Evolutionary conservation across 495 filamentous ascomycete species (phyloP).

Genomic region (Bryoglossum gracile): DNA sequence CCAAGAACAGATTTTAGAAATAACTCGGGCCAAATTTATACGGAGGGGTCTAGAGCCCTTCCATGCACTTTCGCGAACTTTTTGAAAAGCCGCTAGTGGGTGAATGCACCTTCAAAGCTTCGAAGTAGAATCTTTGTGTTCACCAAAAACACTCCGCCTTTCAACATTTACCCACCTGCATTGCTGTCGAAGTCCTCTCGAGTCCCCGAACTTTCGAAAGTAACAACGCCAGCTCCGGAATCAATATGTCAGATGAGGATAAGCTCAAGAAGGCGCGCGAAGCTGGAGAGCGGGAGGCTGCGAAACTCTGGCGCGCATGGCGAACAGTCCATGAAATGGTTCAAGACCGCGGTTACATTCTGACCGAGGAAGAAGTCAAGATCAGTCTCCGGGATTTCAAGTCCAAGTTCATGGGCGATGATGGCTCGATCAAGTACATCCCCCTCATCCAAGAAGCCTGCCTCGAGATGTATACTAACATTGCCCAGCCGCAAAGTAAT

Average conservation of each 20-base stretch:
- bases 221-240: too few species aligned
- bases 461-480: slow-evolving; percentile 22
- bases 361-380: slow-evolving; percentile 79
- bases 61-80: slow-evolving; percentile 1
- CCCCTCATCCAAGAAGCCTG: slow-evolving; percentile 1
- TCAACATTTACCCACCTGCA: too few species aligned
- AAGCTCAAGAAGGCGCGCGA: slow-evolving; percentile 31
- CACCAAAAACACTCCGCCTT: too few species aligned
- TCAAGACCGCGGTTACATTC: slow-evolving; percentile 79
- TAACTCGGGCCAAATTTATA: too few species aligned
- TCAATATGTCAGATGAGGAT: slow-evolving; percentile 39
- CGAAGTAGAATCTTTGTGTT: too few species aligned
- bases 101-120: too few species aligned
- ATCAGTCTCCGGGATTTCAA: slow-evolving; percentile 74
- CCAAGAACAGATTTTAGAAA: slow-evolving; percentile 4
- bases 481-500: slow-evolving; percentile 67
- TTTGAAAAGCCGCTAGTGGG: too few species aligned
- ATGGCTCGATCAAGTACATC: slow-evolving; percentile 42
- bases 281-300: slow-evolving; percentile 57
- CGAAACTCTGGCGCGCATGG: slow-evolving; percentile 81
- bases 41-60: background rate
- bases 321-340: slow-evolving; percentile 84
- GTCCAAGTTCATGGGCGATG: slow-evolving; percentile 52
- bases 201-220: too few species aligned
- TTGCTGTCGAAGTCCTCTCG: too few species aligned